These are phyloP conservation scores for Helminthosporium solani DNA, from an alignment of 2,329 filamentous ascomycete species.

Conservation along the genomic window DNA sequence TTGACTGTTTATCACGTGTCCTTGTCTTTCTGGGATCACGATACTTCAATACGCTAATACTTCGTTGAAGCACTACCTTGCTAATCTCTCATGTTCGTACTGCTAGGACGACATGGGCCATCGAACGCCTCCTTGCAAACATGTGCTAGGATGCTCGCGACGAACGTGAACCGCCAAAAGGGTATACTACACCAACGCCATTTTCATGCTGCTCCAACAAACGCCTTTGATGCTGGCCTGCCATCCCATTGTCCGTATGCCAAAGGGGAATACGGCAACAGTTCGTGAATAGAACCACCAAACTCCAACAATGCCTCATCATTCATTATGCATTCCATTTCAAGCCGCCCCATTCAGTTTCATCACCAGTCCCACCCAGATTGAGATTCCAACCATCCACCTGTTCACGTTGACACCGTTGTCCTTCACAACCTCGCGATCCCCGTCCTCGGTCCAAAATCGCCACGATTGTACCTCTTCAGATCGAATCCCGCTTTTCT, in stretches of 20 bases:
- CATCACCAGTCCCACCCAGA: not conserved
- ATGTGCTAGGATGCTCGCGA: too few relatives aligned
- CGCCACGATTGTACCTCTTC: constrained; percentile 37
- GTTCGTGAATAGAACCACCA: too few relatives aligned
- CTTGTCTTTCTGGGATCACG: not conserved
- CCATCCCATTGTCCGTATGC: too few relatives aligned
- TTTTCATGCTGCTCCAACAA: not conserved
- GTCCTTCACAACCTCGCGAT: constrained; percentile 31
- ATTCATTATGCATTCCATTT: constrained; percentile 5
- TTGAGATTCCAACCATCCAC: too few relatives aligned
- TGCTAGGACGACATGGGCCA: not conserved
- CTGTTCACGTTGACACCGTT: not conserved
- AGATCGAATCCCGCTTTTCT: constrained; percentile 35
- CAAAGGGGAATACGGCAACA: too few relatives aligned
- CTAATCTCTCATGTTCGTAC: not conserved
- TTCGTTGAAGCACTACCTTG: constrained; percentile 1
- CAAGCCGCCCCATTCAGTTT: not conserved
- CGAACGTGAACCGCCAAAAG: too few relatives aligned
- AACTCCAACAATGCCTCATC: not conserved
- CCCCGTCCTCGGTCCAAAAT: constrained; percentile 40
- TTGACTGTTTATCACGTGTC: not conserved
- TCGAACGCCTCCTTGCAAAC: not conserved
- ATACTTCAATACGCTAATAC: not conserved
- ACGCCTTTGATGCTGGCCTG: too few relatives aligned
- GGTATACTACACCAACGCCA: not conserved